A percentile compares a stretch with the other conserved stretches of the same genome.
Evolutionary conservation across 768 basidiomycete species (phyloP).

Genomic region (Leccinum longicurvipes): DNA sequence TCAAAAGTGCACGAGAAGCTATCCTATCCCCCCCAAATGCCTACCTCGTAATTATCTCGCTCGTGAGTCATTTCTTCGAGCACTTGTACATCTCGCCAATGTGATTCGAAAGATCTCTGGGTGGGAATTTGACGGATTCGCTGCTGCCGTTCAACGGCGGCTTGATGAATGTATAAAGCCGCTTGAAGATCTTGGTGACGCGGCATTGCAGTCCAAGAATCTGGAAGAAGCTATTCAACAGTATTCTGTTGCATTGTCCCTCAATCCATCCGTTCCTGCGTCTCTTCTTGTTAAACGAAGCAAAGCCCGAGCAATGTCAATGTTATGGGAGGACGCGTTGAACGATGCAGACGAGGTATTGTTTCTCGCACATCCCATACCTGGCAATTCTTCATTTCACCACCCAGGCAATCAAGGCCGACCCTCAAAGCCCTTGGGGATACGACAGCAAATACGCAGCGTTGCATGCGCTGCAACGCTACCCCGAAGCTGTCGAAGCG

Average conservation of each 20-base stretch:
- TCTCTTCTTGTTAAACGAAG: neutral
- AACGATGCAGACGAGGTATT: neutral
- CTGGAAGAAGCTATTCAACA: neutral
- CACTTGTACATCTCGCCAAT: neutral
- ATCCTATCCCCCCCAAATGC: neutral
- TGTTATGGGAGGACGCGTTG: neutral
- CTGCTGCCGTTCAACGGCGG: neutral
- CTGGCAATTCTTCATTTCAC: neutral
- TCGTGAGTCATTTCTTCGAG: neutral
- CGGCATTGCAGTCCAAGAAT: neutral
- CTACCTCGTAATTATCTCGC: neutral
- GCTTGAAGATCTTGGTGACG: neutral
- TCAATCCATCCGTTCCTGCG: neutral
- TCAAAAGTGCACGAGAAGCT: neutral
- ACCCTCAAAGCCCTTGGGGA: neutral
- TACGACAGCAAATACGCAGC: neutral
- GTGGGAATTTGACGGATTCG: neutral
- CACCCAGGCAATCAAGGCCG: neutral
- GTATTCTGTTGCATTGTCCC: neutral
- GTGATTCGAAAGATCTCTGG: neutral
- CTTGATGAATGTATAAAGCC: neutral
- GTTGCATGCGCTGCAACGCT: neutral
- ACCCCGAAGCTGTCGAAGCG: neutral
- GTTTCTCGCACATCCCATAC: neutral
- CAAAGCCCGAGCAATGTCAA: neutral